Conservation (phyloP, 768 basidiomycete species). For the Leccinum subgranulosum region DNA sequence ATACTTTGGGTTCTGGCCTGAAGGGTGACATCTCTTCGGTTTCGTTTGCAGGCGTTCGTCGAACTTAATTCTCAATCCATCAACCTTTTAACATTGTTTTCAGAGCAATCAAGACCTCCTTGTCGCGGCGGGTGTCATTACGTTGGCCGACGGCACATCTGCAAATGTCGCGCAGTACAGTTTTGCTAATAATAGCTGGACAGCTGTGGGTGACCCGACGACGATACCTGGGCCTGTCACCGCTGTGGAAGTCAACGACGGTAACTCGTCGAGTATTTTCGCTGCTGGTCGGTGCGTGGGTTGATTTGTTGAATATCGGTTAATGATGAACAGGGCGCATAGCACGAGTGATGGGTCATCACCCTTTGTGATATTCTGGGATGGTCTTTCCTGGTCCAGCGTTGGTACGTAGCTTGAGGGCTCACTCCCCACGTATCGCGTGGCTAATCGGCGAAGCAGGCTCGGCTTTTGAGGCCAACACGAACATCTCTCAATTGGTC, state of each 20-base stretch:
- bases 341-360: conserved; percentile 57
- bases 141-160: conserved; percentile 56
- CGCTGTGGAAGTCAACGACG: conserved; percentile 80
- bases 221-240: conserved; percentile 87
- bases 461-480: conserved; percentile 50
- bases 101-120: conserved; percentile 67
- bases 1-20: conserved; percentile 72
- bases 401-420: conserved; percentile 45
- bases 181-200: conserved; percentile 75
- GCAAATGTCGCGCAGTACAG: conserved; percentile 74
- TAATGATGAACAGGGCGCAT: not conserved
- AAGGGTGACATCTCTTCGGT: conserved; percentile 78
- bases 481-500: conserved; percentile 74
- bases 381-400: conserved; percentile 72
- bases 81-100: conserved; percentile 8
- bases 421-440: not conserved
- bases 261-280: conserved; percentile 81
- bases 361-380: conserved; percentile 81
- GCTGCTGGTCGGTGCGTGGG: conserved; percentile 78
- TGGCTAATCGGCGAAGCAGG: conserved; percentile 35
- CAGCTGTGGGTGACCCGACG: conserved; percentile 52
- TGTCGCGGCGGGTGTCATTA: conserved; percentile 77
- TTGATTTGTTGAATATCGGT: not conserved
- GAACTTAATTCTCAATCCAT: not conserved
- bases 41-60: conserved; percentile 74